Evolutionary conservation across 2,329 filamentous ascomycete species (phyloP), one percentile per base, ranked within the genome.

Genomic region (Pestalotiopsis sp.): DNA sequence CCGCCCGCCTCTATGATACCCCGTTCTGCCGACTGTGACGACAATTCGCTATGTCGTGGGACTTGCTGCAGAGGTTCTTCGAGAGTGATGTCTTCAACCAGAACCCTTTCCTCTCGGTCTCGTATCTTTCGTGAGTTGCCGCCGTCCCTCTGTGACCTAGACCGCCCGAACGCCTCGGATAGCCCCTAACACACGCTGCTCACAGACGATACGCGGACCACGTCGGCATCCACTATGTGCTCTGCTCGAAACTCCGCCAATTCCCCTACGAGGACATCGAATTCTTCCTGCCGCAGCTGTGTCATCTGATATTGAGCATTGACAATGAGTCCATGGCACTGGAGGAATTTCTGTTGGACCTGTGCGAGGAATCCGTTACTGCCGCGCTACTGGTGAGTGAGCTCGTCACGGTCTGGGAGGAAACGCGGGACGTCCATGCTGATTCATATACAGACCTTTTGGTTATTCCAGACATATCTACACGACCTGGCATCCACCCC

Each of bases 81-180:
- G 93, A 95, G 88, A 94, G 92, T 85, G 93, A 96, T 86, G 92
- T 96, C 86, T 96, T 96, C 87, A 95, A 95, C 85, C 91, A 93
- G 84, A 92, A 95, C 83, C 93, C 94, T 72, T 95, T 94, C 81
- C 90, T 96, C 81, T 92, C 93, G 71, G 93, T 96, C 79, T 94
- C 93, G 73, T 96, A 96, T 83, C 90, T 96, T 78, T 93, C 93
- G 93, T 95, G 86, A 88, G 91, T 85, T 72, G 62, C 68, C 70
- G 71, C 72, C 71, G 17, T 70, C 74, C 25, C 71, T 70, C 52
- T 66, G 64, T 65, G 70, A 31, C 36, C 38, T 58, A 49, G 36
- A 58, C 63, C 13, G 57, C 11, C 57, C 23, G 20, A 4, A 59
- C 20, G 12, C 57, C 25, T 23, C 9, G 27, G 57, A 59, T 23